These are phyloP conservation scores for Volvox carteri DNA, from an alignment of 163 green algal species.

Conservation along the genomic window DNA sequence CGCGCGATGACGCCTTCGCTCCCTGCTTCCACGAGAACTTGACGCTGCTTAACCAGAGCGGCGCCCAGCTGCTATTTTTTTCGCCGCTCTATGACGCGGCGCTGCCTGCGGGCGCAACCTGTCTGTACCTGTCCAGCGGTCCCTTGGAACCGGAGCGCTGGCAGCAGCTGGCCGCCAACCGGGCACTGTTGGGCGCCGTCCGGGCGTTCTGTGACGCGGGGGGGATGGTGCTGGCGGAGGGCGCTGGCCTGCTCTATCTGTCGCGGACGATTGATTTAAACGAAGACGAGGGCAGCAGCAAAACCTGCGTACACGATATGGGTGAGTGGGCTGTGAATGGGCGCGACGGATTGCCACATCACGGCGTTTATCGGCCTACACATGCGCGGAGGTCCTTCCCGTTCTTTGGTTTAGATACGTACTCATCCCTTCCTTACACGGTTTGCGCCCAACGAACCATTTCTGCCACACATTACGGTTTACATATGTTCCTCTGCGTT, in stretches of 20 bases:
- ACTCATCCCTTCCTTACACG: too few species aligned
- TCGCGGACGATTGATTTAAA: slow-evolving; percentile 62
- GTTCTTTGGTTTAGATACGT: too few species aligned
- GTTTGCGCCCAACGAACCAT: too few species aligned
- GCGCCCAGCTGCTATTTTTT: slow-evolving; percentile 84
- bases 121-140: slow-evolving; percentile 89
- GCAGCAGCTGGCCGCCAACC: slow-evolving; percentile 82
- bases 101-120: slow-evolving; percentile 79
- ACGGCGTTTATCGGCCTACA: too few species aligned
- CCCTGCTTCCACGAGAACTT: slow-evolving; percentile 69
- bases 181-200: slow-evolving; percentile 75
- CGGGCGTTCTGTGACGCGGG: slow-evolving; percentile 86
- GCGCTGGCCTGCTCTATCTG: slow-evolving; percentile 90
- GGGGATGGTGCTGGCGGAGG: slow-evolving; percentile 92
- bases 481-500: too few species aligned
- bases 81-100: slow-evolving; percentile 78
- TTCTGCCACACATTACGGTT: too few species aligned
- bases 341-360: too few species aligned
- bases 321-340: slow-evolving; percentile 19
- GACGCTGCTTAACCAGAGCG: slow-evolving; percentile 73
- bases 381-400: too few species aligned
- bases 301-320: slow-evolving; percentile 33
- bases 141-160: slow-evolving; percentile 74
- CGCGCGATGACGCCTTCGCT: slow-evolving; percentile 46
- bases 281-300: slow-evolving; percentile 22